Base-by-base conservation (phyloP, 495 filamentous ascomycete species). In the Eremomyces bilateralis region DNA sequence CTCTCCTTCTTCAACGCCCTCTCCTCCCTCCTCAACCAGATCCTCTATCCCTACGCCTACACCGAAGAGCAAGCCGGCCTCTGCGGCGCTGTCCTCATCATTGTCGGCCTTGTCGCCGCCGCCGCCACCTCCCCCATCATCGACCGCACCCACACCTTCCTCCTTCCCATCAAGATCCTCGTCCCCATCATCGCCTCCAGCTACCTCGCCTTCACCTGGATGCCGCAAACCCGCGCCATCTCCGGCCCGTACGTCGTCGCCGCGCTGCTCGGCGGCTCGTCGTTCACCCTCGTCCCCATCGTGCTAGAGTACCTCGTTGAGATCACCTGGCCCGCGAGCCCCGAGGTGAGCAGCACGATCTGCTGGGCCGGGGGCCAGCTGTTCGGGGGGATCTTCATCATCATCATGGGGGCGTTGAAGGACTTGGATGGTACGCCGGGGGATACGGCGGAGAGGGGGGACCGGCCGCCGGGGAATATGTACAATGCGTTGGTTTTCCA, bases 1-100 rank as follows among this genome's bases (percentile, higher is more conserved):
- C 79, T 94, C 40, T 80, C 73, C 29, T 74, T 84, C 60, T 97
- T 97, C 67, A 94, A 93, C 62, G 73, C 73, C 51, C 56, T 82
- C 46, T 90, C 84, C 31, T 77, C 80, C 11, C 69, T 95, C 3
- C 61, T 95, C 1, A 90, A 83, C 60, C 83, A 92, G 49, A 77
- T 95, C 52, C 67, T 95, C 37, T 54, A 66, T 4, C 88, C 88
- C 0, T 78, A 91, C 58, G 69, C 63, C 41, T 92, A 73, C 64
- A 64, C 56, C 35, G 76, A 84, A 50, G 72, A 72, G 29, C 64
- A 92, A 27, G 78, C 85, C 25, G 88, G 88, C 33, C 80, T 94
- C 51, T 77, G 76, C 10, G 88, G 88, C 40, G 88, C 77, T 1
- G 51, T 90, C 18, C 64, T 95, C n/a, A 95, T 97, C 48, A 58